Evolutionary conservation across 1,284 basidiomycete genomes (phyloP), one percentile per base, ranked within the genome.

Genomic region (Trametes pubescens): DNA sequence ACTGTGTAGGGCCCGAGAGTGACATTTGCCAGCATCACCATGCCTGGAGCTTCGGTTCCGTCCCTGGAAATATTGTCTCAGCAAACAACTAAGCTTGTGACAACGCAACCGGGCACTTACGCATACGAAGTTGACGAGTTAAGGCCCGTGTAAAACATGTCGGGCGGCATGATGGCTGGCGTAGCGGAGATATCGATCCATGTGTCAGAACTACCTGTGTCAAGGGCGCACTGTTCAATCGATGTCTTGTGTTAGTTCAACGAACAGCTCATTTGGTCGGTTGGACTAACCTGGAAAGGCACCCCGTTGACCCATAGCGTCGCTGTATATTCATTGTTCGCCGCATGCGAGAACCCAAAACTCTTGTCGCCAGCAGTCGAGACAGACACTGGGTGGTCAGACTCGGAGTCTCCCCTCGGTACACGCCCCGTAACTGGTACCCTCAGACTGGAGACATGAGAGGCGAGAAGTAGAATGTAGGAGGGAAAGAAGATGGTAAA

Each of bases 161-260:
- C 16, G 9, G 47, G 57, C 8, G 49, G 49, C 13, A 22, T 29
- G 8, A 37, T 35, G 2, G 21, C 24, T 4, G 38, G 21, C 10
- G 5, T 24, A 2, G 18, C 22, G 16, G n/a, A 5, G 13, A 47
- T 22, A 21, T 58, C 57, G 5, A 58, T 51, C 57, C 57, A 58
- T 9, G 49, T 49, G 18, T 58, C 57, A 5, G 57, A 58, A 18
- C 49, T 51, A 6, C 47, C 46, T 4, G 57, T 58, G 34, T 58
- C 57, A 9, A 58, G 47, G 22, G 51, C 40, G 14, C 52, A 57
- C 55, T 38, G n/a, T 4, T 13, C 10, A 16, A 29, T 14, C 2
- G 16, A 29, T 14, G 9, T 24, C 21, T 13, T 38, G 38, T 38
- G 37, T 24, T 24, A n/a, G 29, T 4, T 18, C 13, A 5, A 0